Conservation (phyloP, 2,329 filamentous ascomycete species). For the Lachnellula willkommii region DNA sequence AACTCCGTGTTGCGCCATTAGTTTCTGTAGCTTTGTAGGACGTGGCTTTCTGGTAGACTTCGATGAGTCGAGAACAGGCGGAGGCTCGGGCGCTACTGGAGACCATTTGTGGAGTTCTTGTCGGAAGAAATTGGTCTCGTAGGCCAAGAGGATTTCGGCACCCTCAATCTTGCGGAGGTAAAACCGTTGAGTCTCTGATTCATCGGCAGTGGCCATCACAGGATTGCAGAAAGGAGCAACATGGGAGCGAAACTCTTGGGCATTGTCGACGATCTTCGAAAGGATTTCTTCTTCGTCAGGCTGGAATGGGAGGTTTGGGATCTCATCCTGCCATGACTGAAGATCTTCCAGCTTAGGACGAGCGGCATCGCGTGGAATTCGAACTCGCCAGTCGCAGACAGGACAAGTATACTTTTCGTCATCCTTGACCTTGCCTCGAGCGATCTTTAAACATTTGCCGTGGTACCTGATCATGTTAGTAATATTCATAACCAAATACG, state of each 20-base stretch:
- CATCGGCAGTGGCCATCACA: constrained; percentile 72
- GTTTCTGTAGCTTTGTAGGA: constrained; percentile 93
- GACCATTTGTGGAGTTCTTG: constrained; percentile 94
- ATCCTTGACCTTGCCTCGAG: constrained; percentile 94
- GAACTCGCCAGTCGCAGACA: constrained; percentile 95
- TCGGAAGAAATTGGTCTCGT: constrained; percentile 96
- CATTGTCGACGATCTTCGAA: constrained; percentile 79
- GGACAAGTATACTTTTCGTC: constrained; percentile 98
- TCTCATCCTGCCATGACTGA: constrained; percentile 76
- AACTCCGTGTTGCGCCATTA: constrained; percentile 83
- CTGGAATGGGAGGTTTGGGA: constrained; percentile 78
- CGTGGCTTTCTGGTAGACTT: constrained; percentile 91
- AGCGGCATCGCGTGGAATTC: constrained; percentile 92
- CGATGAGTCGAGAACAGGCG: constrained; percentile 80
- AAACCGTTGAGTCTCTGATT: constrained; percentile 86
- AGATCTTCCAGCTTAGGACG: constrained; percentile 93
- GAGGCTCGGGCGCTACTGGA: constrained; percentile 78
- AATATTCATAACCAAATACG: not conserved
- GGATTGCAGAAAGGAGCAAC: constrained; percentile 77
- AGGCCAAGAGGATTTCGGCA: constrained; percentile 83
- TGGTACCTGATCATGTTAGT: constrained; percentile 65
- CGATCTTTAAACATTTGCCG: constrained; percentile 96
- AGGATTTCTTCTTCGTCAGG: constrained; percentile 89
- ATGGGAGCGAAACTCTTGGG: constrained; percentile 76
- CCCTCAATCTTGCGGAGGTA: constrained; percentile 97